A percentile compares a stretch with the other conserved stretches of the same genome.
Evolutionary conservation across 495 filamentous ascomycete species (phyloP).

Genomic region (Acidiella bohemica): DNA sequence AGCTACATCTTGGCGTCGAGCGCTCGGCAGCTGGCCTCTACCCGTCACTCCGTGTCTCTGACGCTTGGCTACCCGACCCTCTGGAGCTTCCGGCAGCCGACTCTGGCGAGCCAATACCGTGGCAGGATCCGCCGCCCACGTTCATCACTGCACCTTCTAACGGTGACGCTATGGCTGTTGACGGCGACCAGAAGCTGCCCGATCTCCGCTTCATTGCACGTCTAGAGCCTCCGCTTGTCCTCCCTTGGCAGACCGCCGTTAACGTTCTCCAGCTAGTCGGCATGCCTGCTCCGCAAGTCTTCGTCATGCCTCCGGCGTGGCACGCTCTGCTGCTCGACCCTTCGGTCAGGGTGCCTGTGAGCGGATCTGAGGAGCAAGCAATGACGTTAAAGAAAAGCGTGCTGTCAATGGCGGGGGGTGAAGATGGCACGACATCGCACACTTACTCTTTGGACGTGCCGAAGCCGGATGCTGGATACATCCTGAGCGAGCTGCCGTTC

Average conservation of each 20-base stretch:
- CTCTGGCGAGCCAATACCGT: constrained; percentile 42
- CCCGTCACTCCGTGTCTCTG: constrained; percentile 47
- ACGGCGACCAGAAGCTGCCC: constrained; percentile 43
- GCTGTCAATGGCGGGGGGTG: constrained; percentile 26
- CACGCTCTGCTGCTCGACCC: constrained; percentile 8
- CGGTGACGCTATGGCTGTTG: constrained; percentile 35
- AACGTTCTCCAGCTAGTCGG: constrained; percentile 55
- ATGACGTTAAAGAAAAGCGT: constrained; percentile 15
- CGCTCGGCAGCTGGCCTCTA: constrained; percentile 38
- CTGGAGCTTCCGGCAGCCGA: constrained; percentile 30
- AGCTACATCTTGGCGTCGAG: constrained; percentile 52
- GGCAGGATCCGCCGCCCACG: constrained; percentile 46
- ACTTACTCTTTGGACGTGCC: constrained; percentile 51
- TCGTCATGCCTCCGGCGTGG: constrained; percentile 4
- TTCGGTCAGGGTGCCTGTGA: neutral
- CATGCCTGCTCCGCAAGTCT: constrained; percentile 31
- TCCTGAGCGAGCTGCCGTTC: constrained; percentile 62
- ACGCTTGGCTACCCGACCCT: constrained; percentile 49
- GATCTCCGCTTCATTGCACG: constrained; percentile 71
- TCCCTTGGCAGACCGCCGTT: constrained; percentile 53
- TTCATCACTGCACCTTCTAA: constrained; percentile 19
- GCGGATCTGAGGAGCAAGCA: constrained; percentile 23
- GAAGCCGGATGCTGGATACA: constrained; percentile 44
- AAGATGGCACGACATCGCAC: constrained; percentile 40
- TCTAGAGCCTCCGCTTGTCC: constrained; percentile 68